A percentile compares a stretch with the other conserved stretches of the same genome.
phyloP scores from a whole-genome alignment of 371 early-diverging fungal genomes.

The Mortierella sp. region DNA sequence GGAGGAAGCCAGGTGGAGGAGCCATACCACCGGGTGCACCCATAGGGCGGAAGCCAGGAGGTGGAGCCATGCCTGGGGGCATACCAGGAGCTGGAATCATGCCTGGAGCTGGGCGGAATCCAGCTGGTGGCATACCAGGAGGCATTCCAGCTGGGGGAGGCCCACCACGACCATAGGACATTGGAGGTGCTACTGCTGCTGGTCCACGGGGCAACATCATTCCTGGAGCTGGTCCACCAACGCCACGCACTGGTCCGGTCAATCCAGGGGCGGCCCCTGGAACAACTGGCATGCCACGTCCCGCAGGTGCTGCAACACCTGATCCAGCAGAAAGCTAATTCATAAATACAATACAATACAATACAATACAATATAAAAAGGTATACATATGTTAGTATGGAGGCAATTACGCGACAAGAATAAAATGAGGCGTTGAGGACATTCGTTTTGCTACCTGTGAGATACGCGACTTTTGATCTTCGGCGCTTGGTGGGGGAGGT shows the following conservation, averaged over 20 bases:
- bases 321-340: conserved; percentile 72
- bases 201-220: conserved; percentile 79
- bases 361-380: neutral
- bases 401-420: neutral
- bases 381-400: too few relatives aligned
- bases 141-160: conserved; percentile 52
- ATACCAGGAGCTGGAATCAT: conserved; percentile 67
- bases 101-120: conserved; percentile 57
- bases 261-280: conserved; percentile 76
- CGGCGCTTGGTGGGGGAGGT: conserved; percentile 87
- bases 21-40: conserved; percentile 43
- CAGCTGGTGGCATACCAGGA: conserved; percentile 63
- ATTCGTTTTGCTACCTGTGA: conserved; percentile 41
- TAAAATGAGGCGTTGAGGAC: neutral
- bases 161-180: conserved; percentile 82
- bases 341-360: neutral
- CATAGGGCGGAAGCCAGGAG: conserved; percentile 53
- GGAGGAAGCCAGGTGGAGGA: conserved; percentile 48
- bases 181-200: conserved; percentile 70
- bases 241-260: conserved; percentile 91
- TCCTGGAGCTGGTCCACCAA: conserved; percentile 92
- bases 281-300: conserved; percentile 90
- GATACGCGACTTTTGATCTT: conserved; percentile 67
- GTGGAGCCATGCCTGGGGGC: conserved; percentile 71
- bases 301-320: conserved; percentile 87